Base-by-base conservation (phyloP, 1,139 yeast genomes). In the Kazachstania sp. region DNA sequence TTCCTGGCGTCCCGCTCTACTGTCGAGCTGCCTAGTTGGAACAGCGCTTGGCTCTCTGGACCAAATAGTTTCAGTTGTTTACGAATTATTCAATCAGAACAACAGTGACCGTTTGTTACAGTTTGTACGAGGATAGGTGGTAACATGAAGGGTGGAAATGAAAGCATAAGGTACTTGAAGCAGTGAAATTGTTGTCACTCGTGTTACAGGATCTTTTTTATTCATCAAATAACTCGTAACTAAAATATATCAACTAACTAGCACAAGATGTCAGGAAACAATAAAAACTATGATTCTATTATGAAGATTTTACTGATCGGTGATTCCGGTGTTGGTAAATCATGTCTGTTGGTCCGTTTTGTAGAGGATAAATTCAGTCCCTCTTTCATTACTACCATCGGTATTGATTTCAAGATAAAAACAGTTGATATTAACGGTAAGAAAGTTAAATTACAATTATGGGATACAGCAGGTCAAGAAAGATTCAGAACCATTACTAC, bases 391-490 rank as follows among this genome's bases (percentile, higher is more conserved):
- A 90, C 98, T 51, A 92, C 99, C 46, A 92, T 92, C 63, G 98
- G 99, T 49, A 92, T 92, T 64, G 98, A 92, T 69, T 92, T 94
- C 76, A 92, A 94, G 73, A 90, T 94, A 67, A 84, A 97, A 69
- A 90, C 97, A 38, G 87, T 90, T 57, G 97, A 90, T 61, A 78
- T 92, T 59, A 92, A 90, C 56, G 95, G 95, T 51, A 86, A 86
- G 70, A 83, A 85, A 59, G 86, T 94, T 68, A 92, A 92, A 71
- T 77, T 92, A 64, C 98, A 92, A 69, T 88, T 92, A 39, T 92
- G 98, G 98, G 98, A 92, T 68, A 92, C 98, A 38, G 98, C 98
- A 5, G 98, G 98, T 29, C 98, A 92, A 71, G 98, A 50, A 44
- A 47, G 53, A 41, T 92, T 92, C 75, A 81, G 97, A 73, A 92